Base-by-base conservation (phyloP, 768 basidiomycete genomes). In the Thelephora ganbajun region DNA sequence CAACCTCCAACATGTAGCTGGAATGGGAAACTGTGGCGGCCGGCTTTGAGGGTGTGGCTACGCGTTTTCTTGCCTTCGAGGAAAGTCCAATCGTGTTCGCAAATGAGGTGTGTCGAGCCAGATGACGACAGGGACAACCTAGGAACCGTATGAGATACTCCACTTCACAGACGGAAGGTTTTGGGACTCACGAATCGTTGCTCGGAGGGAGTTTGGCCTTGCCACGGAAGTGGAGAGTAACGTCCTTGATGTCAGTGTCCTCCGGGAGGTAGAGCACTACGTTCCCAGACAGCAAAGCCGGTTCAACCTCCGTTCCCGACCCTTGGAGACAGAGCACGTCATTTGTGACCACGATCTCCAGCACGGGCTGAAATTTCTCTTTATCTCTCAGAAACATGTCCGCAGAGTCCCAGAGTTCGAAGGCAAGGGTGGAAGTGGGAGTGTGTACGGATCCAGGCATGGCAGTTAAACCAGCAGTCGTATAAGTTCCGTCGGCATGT, bases 21-120 rank as follows among this genome's bases (percentile, higher is more conserved):
- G 67, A 98, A 98, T 19, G 93, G 93, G 63, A 97, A 97, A 20
- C 79, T 66, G 60, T 98, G 94, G 33, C 79, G 80, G 12, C 94
- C 94, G n/a, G 92, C 90, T 66, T 97, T 96, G 60, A 97, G 80
- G 0, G 92, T 97, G 57, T 88, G 90, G 11, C 74, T 69, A 57
- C 83, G 80, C 36, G 70, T 72, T 62, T 79, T 84, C 56, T 81
- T 78, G 48, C 86, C 85, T 56, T 89, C 83, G 44, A 94, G 79
- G 68, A 96, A 93, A 13, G 86, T 84, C 91, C 89, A 93, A 52
- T 91, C 86, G 58, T 93, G 88, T 49, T 74, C 76, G 62, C 83
- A 84, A 37, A 92, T 63, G 37, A 75, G 67, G 57, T 79, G 83
- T 14, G 72, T 76, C 50, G 75, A 61, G 9, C 67, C 65, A 0